These are phyloP conservation scores for Bryoerythrophyllum caledonicum DNA, from an alignment of 225 moss, liverwort and hornwort species.

Conservation along the genomic window DNA sequence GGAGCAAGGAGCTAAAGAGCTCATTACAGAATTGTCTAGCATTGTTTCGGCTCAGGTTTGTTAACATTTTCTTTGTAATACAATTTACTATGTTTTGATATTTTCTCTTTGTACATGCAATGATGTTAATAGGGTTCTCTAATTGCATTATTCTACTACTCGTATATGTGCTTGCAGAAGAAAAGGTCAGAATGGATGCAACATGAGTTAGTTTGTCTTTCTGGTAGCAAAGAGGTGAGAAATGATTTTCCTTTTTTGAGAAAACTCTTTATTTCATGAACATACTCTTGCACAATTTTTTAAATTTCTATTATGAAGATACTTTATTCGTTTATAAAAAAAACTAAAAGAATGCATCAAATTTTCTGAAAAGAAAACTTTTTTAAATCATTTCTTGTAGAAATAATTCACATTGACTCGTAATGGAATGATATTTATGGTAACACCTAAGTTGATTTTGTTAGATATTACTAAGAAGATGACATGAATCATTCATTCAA, in stretches of 20 bases:
- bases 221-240: conserved; percentile 53
- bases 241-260: not conserved
- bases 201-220: conserved; percentile 40
- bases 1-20: conserved; percentile 67
- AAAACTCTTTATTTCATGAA: not conserved
- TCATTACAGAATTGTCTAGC: conserved; percentile 70
- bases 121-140: rapidly evolving
- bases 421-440: not conserved
- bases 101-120: not conserved
- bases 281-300: not conserved
- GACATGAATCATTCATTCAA: not conserved
- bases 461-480: not conserved
- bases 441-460: not conserved
- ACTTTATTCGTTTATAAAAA: not conserved
- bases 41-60: conserved; percentile 83
- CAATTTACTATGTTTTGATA: not conserved
- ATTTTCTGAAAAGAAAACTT: not conserved
- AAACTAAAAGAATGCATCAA: not conserved
- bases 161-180: conserved; percentile 49
- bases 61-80: not conserved
- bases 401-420: not conserved
- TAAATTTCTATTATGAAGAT: too few species aligned
- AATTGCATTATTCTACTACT: not conserved
- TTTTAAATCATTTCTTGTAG: not conserved
- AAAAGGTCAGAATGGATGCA: conserved; percentile 57